Evolutionary conservation across 164 flowering plant genomes (phyloP).

Genomic region (Vitis amurensis): DNA sequence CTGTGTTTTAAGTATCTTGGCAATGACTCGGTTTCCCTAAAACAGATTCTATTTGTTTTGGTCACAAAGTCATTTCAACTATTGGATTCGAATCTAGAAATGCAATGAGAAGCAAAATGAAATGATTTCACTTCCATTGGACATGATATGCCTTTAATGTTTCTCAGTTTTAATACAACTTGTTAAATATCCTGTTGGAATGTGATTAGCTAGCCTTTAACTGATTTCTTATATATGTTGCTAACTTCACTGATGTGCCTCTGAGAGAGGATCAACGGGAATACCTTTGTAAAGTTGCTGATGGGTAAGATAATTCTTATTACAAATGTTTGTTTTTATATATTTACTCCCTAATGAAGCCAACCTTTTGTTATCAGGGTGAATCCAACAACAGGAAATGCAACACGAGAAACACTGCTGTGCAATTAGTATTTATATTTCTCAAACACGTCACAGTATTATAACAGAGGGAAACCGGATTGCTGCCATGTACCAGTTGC

Average conservation of each 20-base stretch:
- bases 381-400: conserved; percentile 84
- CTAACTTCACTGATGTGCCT: conserved; percentile 91
- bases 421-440: conserved; percentile 44
- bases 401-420: conserved; percentile 82
- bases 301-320: conserved; percentile 57
- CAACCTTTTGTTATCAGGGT: conserved; percentile 41
- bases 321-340: neutral
- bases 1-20: too few relatives aligned
- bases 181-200: neutral
- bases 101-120: neutral
- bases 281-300: conserved; percentile 88
- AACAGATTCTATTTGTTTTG: neutral
- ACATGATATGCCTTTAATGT: neutral
- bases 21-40: too few relatives aligned
- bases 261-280: conserved; percentile 87
- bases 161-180: neutral
- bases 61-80: neutral
- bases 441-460: neutral
- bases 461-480: neutral
- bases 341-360: neutral
- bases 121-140: neutral
- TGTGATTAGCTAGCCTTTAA: conserved; percentile 4
- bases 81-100: neutral
- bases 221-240: conserved; percentile 10
- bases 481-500: neutral